Conservation (phyloP, 495 filamentous ascomycete genomes). For the Lasiosphaeria hispida region DNA sequence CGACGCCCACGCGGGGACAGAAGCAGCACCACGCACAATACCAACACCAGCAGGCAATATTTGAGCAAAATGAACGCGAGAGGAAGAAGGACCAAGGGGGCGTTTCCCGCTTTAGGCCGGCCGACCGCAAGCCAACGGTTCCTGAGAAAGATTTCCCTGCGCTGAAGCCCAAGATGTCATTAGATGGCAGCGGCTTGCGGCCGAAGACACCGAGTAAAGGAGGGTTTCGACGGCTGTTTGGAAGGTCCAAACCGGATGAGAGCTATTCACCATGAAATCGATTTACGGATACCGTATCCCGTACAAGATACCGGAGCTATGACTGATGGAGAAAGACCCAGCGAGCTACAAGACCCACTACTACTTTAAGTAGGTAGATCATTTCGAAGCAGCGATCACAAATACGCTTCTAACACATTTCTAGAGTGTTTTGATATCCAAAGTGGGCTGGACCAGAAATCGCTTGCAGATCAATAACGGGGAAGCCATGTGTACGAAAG, state of each 20-base stretch:
- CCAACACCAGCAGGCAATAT: conserved; percentile 27
- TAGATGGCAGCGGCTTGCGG: conserved; percentile 1
- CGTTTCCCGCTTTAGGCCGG: neutral
- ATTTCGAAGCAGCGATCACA: no score
- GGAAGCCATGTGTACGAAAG: no score
- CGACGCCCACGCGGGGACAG: conserved; percentile 17
- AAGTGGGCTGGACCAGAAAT: no score
- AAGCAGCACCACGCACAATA: conserved; percentile 30
- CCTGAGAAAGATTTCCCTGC: conserved; percentile 18
- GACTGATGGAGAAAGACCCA: no score
- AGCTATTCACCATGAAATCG: neutral
- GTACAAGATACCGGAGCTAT: neutral
- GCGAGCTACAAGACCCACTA: no score
- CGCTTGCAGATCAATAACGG: no score
- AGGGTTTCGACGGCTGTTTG: conserved; percentile 28
- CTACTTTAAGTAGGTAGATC: no score
- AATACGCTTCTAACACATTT: no score
- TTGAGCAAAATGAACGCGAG: conserved; percentile 18
- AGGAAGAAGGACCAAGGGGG: neutral
- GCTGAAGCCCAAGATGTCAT: conserved; percentile 17
- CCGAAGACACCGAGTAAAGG: conserved; percentile 22
- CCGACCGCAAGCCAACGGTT: conserved; percentile 7
- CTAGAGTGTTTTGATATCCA: no score
- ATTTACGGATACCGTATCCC: neutral
- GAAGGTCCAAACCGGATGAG: conserved; percentile 10